Percentiles rank a stretch among this genome's conserved stretches.
Evolutionary conservation across 2,329 filamentous ascomycete genomes (phyloP).

Genomic region (Xylariaceae sp.): DNA sequence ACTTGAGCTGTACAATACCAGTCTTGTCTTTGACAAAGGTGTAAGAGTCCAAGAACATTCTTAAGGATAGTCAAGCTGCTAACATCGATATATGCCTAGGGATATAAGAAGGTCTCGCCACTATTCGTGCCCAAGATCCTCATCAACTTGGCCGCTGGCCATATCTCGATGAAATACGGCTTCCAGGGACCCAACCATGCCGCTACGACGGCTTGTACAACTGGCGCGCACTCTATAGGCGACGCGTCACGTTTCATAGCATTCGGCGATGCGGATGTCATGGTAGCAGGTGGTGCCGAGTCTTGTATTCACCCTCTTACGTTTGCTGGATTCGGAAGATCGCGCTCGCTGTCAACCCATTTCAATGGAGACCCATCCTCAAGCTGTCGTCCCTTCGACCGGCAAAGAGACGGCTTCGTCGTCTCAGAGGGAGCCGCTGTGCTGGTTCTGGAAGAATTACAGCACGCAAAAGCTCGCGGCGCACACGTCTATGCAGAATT

Average conservation of each 20-base stretch:
- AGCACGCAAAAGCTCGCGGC: slow-evolving; percentile 77
- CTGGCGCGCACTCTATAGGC: slow-evolving; percentile 89
- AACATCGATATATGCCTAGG: slow-evolving; percentile 47
- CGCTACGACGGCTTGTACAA: slow-evolving; percentile 92
- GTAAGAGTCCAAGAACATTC: slow-evolving; percentile 46
- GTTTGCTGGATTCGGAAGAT: slow-evolving; percentile 85
- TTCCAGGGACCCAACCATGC: slow-evolving; percentile 91
- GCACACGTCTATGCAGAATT: slow-evolving; percentile 87
- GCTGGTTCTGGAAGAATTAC: slow-evolving; percentile 82
- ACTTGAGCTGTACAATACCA: slow-evolving; percentile 84
- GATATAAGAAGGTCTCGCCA: slow-evolving; percentile 89
- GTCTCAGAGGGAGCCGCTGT: slow-evolving; percentile 90
- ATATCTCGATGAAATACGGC: slow-evolving; percentile 89
- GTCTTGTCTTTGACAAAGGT: slow-evolving; percentile 68
- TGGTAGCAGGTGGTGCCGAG: slow-evolving; percentile 94
- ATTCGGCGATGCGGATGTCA: slow-evolving; percentile 88
- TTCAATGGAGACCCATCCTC: slow-evolving; percentile 70
- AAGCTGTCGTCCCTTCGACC: slow-evolving; percentile 86
- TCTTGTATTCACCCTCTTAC: slow-evolving; percentile 94
- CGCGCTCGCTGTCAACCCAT: slow-evolving; percentile 77
- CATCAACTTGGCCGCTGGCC: slow-evolving; percentile 92
- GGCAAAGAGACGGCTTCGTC: slow-evolving; percentile 77
- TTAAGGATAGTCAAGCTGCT: slow-evolving; percentile 1
- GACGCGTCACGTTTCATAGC: slow-evolving; percentile 91
- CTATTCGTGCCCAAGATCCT: slow-evolving; percentile 89